Base-by-base conservation (phyloP, 148 eudicot species). In the Cornus kousa region DNA sequence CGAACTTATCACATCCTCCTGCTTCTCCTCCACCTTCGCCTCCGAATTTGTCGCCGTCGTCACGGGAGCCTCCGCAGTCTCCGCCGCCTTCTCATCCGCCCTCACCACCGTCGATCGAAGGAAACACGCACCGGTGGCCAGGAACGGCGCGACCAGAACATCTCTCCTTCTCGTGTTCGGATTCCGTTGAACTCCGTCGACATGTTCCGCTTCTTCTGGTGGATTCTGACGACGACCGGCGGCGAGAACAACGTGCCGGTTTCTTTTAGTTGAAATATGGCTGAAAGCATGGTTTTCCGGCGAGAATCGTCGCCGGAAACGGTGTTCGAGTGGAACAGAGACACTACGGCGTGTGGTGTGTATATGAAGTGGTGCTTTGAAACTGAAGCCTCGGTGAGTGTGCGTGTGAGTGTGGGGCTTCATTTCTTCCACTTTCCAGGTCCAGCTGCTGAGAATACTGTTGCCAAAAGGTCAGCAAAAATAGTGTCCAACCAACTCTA, bases 1-100 rank as follows among this genome's bases (percentile, higher is more conserved):
- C 88, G 95, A 87, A 46, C 37, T 84, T 20, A 86, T 69, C 75
- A 68, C 85, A 76, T 85, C 93, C 86, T 83, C 91, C 83, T 72
- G 50, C 83, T 80, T 75, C 59, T 53, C 7, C 59, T 53, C 17
- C 53, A 48, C 53, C 53, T 48, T 48, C 53, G 53, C 12, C 59
- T 12, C 59, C 19, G 12, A 4, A 53, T 12, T 12, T 53, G 17
- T 1, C 59, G 59, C 48, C 48, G 37, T 2, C 48, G 48, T 43
- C 48, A 43, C 48, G 5, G 48, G 62, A 57, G 55, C 82, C 31
- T 71, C 60, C 20, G 81, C 53, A 23, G 53, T 74, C 78, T 76
- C 24, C 66, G 80, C 77, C 75, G 68, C 11, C 76, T 84, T 87
- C 76, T 87, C 91, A 10, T 80, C 92, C 19, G 94, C 91, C 33